phyloP scores from a whole-genome alignment of 2,329 filamentous ascomycete species.

The Ceratocystis diversiconidia region DNA sequence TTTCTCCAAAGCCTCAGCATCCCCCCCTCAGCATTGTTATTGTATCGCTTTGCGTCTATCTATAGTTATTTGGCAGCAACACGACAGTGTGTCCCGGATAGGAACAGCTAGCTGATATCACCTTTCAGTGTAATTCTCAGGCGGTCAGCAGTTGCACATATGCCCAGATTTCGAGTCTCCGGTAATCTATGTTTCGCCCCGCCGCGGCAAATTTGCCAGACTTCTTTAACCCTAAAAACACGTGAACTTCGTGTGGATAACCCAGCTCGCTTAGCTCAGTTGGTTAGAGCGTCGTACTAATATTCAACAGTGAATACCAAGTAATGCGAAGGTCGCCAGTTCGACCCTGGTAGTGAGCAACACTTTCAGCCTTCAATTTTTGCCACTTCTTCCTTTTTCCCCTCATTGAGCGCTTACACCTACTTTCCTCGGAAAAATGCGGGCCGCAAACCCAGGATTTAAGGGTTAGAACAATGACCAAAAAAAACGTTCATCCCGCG shows the following conservation, averaged over 20 bases:
- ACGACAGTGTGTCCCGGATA: no score
- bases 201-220: no score
- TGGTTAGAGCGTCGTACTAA: constrained; percentile 18
- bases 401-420: constrained; percentile 3
- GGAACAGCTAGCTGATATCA: no score
- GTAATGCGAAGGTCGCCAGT: constrained; percentile 16
- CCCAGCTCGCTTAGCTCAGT: constrained; percentile 16
- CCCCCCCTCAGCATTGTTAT: no score
- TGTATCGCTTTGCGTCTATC: no score
- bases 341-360: constrained; percentile 18
- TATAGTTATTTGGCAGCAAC: no score
- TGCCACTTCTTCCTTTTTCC: neutral
- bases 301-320: constrained; percentile 10
- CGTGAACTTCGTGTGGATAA: neutral
- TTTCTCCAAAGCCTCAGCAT: no score
- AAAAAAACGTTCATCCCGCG: neutral
- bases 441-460: neutral
- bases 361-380: neutral
- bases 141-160: no score
- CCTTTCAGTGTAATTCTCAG: no score
- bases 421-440: constrained; percentile 16
- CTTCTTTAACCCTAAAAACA: neutral
- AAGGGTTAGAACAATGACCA: neutral
- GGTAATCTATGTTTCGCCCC: no score
- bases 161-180: no score